phyloP scores from a whole-genome alignment of 2,329 filamentous ascomycete species.

The Exophiala mesophila region DNA sequence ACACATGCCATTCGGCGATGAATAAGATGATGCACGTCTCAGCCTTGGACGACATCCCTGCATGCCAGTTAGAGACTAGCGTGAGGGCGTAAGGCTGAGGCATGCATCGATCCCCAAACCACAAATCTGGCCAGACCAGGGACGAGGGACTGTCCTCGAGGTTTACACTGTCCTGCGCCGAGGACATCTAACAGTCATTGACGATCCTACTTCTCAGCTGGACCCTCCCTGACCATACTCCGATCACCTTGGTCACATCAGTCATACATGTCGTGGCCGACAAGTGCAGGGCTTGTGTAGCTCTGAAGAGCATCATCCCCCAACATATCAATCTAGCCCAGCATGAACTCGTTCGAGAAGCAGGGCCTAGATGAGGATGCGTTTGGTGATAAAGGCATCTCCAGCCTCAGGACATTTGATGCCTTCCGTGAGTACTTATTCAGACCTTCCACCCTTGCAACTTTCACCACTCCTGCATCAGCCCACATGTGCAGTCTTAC shows the following conservation, averaged over 20 bases:
- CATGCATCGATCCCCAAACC: neutral
- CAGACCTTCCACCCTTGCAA: neutral
- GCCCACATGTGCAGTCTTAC: conserved; percentile 1
- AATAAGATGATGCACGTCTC: neutral
- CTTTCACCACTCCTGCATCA: neutral
- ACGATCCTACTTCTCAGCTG: too few species aligned
- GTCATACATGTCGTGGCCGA: neutral
- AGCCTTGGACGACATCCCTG: neutral
- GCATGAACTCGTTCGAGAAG: conserved; percentile 35
- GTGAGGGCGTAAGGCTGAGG: neutral
- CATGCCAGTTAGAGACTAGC: neutral
- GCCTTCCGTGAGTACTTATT: conserved; percentile 76
- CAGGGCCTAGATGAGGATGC: conserved; percentile 68
- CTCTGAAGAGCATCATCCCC: neutral
- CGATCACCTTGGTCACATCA: too few species aligned
- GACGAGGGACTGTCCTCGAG: neutral
- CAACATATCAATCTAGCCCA: neutral
- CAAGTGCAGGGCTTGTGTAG: neutral
- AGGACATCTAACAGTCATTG: too few species aligned
- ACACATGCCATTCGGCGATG: neutral
- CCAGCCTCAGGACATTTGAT: conserved; percentile 76
- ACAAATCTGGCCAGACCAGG: neutral
- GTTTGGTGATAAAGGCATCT: conserved; percentile 66
- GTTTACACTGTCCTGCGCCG: too few species aligned
- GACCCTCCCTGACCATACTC: too few species aligned